Conservation (phyloP, 169 alveolate genomes). For the Toxoplasma gondii region DNA sequence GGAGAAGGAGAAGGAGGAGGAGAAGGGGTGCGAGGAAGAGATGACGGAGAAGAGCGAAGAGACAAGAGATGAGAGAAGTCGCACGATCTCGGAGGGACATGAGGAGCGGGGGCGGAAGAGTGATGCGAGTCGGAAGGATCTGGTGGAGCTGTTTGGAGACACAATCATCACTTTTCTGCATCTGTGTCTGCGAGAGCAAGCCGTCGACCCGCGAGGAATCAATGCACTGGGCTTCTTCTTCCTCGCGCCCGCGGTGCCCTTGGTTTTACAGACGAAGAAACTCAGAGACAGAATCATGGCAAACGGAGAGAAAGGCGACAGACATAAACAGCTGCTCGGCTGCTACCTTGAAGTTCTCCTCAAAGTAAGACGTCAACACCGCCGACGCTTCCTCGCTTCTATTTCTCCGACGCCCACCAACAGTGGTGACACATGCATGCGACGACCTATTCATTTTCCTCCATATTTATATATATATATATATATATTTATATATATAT, state of each 20-base stretch:
- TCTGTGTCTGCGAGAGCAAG: conserved; percentile 11
- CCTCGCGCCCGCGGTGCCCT: conserved; percentile 12
- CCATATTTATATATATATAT: background rate
- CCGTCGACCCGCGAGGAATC: conserved; percentile 6
- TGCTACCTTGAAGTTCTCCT: background rate
- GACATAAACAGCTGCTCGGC: background rate
- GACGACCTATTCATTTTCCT: background rate
- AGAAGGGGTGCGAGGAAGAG: too few relatives aligned
- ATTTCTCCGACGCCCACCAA: too few relatives aligned
- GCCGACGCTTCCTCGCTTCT: too few relatives aligned
- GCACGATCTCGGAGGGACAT: too few relatives aligned
- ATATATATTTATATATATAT: too few relatives aligned
- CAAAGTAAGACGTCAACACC: background rate
- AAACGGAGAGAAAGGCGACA: background rate
- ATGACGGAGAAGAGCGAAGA: too few relatives aligned
- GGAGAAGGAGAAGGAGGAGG: too few relatives aligned
- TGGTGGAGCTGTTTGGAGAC: background rate
- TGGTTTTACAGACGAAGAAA: background rate
- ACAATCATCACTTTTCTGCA: conserved; percentile 8
- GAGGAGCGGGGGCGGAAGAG: background rate
- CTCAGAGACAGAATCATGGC: background rate
- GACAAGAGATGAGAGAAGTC: too few relatives aligned
- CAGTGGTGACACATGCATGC: too few relatives aligned
- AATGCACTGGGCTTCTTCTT: background rate
- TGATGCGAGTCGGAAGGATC: background rate